phyloP scores from a whole-genome alignment of 2,329 filamentous ascomycete species.

The Aspergillus caelatus region DNA sequence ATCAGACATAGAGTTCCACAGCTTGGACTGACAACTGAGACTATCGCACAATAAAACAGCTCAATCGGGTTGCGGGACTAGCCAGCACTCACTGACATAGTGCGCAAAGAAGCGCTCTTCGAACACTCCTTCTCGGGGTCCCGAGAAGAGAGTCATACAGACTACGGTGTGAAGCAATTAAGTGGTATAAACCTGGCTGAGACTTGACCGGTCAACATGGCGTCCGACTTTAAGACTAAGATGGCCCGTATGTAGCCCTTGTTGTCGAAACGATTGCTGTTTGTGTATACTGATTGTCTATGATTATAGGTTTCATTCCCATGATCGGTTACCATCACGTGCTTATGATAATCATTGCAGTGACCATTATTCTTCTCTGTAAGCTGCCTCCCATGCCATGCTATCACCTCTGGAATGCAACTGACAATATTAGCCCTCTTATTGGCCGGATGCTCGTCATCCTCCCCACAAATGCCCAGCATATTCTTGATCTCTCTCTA shows the following conservation, averaged over 20 bases:
- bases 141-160: conserved; percentile 42
- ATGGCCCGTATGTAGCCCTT: conserved; percentile 37
- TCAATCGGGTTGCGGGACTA: background rate
- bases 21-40: background rate
- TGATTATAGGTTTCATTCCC: conserved; percentile 56
- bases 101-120: conserved; percentile 10
- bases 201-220: conserved; percentile 28
- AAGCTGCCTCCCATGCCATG: conserved; percentile 45
- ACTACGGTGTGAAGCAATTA: conserved; percentile 16
- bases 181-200: conserved; percentile 2
- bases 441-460: conserved; percentile 93
- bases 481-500: conserved; percentile 99
- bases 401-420: conserved; percentile 13
- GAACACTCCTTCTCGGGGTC: conserved; percentile 42
- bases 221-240: conserved; percentile 34
- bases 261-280: background rate
- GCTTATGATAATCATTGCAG: conserved; percentile 93
- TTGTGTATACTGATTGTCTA: conserved; percentile 9
- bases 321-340: conserved; percentile 77
- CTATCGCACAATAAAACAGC: background rate
- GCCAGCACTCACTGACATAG: conserved; percentile 4
- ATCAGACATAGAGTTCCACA: background rate
- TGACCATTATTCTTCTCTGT: conserved; percentile 95
- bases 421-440: conserved; percentile 69
- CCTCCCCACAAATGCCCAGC: conserved; percentile 87